These are phyloP conservation scores for Talaromyces stipitatus DNA, from an alignment of 495 filamentous ascomycete species.

Conservation along the genomic window DNA sequence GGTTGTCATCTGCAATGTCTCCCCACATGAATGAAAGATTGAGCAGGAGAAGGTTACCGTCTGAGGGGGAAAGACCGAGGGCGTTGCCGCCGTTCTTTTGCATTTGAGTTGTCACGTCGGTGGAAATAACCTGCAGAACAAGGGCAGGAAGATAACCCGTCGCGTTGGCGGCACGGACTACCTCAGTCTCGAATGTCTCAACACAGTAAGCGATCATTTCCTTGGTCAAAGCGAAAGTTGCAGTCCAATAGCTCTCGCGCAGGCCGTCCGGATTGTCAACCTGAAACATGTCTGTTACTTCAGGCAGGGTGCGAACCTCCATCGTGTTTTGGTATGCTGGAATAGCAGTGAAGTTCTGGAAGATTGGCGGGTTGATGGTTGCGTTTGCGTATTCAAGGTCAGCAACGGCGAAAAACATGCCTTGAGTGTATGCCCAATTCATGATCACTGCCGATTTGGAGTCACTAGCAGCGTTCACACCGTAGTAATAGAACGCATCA, in stretches of 20 bases:
- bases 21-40: constrained; percentile 29
- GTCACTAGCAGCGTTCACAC: constrained; percentile 24
- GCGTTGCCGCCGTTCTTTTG: constrained; percentile 42
- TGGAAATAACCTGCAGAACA: constrained; percentile 42
- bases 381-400: constrained; percentile 35
- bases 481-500: constrained; percentile 31
- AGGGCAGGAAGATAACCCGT: constrained; percentile 32
- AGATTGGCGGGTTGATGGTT: constrained; percentile 30
- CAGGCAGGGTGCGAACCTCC: constrained; percentile 33
- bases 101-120: constrained; percentile 27
- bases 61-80: constrained; percentile 36
- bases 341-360: constrained; percentile 31
- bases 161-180: constrained; percentile 24
- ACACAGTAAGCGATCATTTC: constrained; percentile 26
- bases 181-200: constrained; percentile 27
- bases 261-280: constrained; percentile 30
- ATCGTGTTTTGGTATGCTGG: constrained; percentile 26
- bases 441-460: constrained; percentile 39
- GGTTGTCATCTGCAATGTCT: constrained; percentile 22
- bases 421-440: constrained; percentile 26
- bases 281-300: constrained; percentile 37
- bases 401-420: constrained; percentile 20
- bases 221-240: constrained; percentile 28
- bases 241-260: constrained; percentile 38
- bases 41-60: constrained; percentile 30